phyloP scores from a whole-genome alignment of 352 stramenopile genomes.

The Pythium dissotocum region DNA sequence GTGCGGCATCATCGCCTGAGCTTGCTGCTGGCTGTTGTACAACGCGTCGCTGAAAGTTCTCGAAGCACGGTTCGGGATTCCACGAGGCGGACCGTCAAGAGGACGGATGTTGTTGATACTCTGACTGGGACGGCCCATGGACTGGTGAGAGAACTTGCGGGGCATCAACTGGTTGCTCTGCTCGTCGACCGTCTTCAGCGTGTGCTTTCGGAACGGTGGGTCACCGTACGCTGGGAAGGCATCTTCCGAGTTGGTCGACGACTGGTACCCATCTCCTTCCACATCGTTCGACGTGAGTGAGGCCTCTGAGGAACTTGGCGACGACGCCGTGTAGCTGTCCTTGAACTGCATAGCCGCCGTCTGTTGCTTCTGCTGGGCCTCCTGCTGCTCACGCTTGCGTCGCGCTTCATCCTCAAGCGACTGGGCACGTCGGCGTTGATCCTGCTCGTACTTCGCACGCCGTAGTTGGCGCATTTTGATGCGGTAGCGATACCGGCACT shows the following conservation, averaged over 20 bases:
- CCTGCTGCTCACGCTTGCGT: constrained; percentile 30
- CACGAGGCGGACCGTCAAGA: constrained; percentile 44
- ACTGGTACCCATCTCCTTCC: constrained; percentile 62
- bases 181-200: constrained; percentile 72
- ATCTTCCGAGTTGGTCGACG: constrained; percentile 70
- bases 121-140: constrained; percentile 33
- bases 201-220: constrained; percentile 52
- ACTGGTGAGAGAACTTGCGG: constrained; percentile 33
- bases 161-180: constrained; percentile 60
- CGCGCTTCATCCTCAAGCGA: constrained; percentile 12
- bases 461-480: constrained; percentile 27
- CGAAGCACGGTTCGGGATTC: constrained; percentile 36
- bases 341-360: constrained; percentile 43
- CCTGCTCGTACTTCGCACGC: constrained; percentile 21
- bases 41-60: constrained; percentile 48
- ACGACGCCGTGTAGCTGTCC: constrained; percentile 74
- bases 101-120: constrained; percentile 54
- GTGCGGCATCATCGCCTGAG: constrained; percentile 23
- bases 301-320: constrained; percentile 55
- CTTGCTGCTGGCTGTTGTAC: constrained; percentile 34
- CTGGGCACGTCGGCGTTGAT: constrained; percentile 2
- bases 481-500: constrained; percentile 72
- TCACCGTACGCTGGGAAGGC: constrained; percentile 51
- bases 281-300: constrained; percentile 75
- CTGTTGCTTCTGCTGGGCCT: constrained; percentile 20